These are phyloP conservation scores for Orobanche coerulescens DNA, from an alignment of 257 asterid species.

Conservation along the genomic window DNA sequence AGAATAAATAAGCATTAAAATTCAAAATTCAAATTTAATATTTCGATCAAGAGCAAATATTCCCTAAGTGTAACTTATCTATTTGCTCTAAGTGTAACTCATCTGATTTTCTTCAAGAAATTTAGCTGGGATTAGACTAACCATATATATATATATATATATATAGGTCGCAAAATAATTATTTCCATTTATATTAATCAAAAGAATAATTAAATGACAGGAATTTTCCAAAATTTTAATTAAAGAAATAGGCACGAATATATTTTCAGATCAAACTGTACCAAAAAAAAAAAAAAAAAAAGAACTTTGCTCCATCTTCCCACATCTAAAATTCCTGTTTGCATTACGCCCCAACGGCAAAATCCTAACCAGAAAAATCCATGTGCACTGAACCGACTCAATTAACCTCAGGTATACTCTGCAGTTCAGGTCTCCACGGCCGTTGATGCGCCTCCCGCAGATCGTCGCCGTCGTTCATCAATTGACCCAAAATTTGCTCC, in stretches of 20 bases:
- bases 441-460: conserved; percentile 20
- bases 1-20: too few relatives aligned
- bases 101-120: too few relatives aligned
- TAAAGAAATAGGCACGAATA: too few relatives aligned
- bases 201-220: background rate
- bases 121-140: too few relatives aligned
- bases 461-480: conserved; percentile 23
- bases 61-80: too few relatives aligned
- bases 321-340: background rate
- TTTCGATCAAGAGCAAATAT: too few relatives aligned
- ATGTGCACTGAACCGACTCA: background rate
- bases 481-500: conserved; percentile 28
- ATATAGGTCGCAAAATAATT: too few relatives aligned
- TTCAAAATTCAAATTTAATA: too few relatives aligned
- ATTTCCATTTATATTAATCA: background rate
- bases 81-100: too few relatives aligned
- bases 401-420: conserved; percentile 41
- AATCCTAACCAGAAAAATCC: background rate
- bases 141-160: background rate
- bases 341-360: background rate
- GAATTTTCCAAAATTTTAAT: background rate
- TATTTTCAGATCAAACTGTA: too few relatives aligned
- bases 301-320: background rate
- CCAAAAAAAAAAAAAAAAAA: background rate
- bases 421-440: conserved; percentile 48